A percentile compares a stretch with the other conserved stretches of the same genome.
phyloP scores from a whole-genome alignment of 2,329 filamentous ascomycete species.

The Dothistroma septosporum region DNA sequence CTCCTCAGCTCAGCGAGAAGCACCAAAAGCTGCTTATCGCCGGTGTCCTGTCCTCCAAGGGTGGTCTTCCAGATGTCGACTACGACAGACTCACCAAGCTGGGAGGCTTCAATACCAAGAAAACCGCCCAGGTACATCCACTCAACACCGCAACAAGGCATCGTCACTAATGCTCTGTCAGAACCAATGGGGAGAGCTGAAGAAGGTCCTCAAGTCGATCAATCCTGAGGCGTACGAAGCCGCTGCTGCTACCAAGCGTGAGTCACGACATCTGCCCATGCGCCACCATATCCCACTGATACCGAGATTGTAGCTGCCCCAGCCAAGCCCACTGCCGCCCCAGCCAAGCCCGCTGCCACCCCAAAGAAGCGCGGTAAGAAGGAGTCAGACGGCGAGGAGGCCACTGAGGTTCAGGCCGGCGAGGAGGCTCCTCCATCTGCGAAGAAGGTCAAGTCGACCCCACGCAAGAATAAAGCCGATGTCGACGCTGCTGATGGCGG shows the following conservation, averaged over 20 bases:
- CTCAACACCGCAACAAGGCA: constrained; percentile 1
- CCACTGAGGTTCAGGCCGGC: constrained; percentile 15
- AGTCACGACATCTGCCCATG: background rate
- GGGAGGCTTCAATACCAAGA: constrained; percentile 32
- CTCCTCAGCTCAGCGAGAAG: constrained; percentile 27
- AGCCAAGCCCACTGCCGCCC: constrained; percentile 20
- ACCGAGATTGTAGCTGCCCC: constrained; percentile 14
- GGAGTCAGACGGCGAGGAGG: constrained; percentile 19
- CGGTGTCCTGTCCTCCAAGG: constrained; percentile 31
- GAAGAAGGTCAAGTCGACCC: constrained; percentile 16
- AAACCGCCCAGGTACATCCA: constrained; percentile 15
- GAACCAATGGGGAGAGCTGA: constrained; percentile 36
- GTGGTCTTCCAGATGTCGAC: constrained; percentile 34
- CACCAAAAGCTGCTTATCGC: constrained; percentile 32
- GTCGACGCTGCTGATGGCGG: constrained; percentile 7
- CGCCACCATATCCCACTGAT: constrained; percentile 4
- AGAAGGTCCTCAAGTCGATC: constrained; percentile 31
- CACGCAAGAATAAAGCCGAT: constrained; percentile 10
- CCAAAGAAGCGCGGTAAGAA: constrained; percentile 32
- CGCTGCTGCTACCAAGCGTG: constrained; percentile 14
- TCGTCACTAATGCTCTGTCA: constrained; percentile 30
- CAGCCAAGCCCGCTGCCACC: constrained; percentile 20
- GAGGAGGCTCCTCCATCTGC: constrained; percentile 9
- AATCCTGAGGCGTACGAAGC: constrained; percentile 15
- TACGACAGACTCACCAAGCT: constrained; percentile 27